phyloP scores from a whole-genome alignment of 495 filamentous ascomycete genomes.

The Neurospora cerealis region DNA sequence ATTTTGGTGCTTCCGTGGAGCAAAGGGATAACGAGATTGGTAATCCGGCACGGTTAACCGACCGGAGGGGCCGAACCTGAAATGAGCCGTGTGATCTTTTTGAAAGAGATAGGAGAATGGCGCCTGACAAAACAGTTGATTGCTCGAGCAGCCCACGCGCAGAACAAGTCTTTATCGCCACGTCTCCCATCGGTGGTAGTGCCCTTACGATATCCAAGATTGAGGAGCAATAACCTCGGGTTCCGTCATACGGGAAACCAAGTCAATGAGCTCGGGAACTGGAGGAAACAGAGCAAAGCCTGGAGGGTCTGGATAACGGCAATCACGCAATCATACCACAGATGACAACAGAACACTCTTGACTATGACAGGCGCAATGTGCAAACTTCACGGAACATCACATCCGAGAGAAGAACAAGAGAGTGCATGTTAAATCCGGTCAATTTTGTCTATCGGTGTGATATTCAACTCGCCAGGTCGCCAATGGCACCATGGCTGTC shows the following conservation, averaged over 20 bases:
- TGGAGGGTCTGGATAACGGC: not conserved
- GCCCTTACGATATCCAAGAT: not conserved
- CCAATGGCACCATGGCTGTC: not conserved
- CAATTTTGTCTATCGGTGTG: not conserved
- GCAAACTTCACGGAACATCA: no score
- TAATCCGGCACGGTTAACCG: not conserved
- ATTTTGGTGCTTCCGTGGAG: not conserved
- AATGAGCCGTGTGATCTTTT: not conserved
- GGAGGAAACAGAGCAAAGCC: not conserved
- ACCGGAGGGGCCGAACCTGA: not conserved
- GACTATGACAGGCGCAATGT: not conserved
- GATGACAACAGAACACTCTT: not conserved
- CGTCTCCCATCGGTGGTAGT: not conserved
- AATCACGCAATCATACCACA: not conserved
- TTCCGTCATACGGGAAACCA: not conserved
- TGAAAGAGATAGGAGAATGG: not conserved
- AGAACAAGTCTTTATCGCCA: not conserved
- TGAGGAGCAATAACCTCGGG: not conserved
- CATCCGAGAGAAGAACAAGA: no score
- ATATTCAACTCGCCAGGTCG: not conserved
- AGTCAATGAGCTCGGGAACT: not conserved
- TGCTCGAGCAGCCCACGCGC: not conserved
- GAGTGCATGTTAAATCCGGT: not conserved
- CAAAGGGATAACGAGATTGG: not conserved
- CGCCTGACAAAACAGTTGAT: not conserved